Conservation (phyloP, 192 early-diverging fungal genomes). For the Backusella macrospora region DNA sequence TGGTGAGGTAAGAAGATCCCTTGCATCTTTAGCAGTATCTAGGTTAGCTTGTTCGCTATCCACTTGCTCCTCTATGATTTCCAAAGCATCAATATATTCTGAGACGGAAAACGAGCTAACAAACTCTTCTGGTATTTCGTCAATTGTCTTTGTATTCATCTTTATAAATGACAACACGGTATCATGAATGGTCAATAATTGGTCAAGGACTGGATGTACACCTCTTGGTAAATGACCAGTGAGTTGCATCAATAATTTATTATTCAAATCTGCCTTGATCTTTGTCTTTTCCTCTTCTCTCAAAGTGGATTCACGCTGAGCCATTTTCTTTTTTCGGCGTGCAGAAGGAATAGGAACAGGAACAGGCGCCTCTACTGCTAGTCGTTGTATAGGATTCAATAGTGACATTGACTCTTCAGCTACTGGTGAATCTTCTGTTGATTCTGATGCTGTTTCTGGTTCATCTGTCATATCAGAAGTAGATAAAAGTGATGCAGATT, state of each 20-base stretch:
- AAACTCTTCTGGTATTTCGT: constrained; percentile 34
- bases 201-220: constrained; percentile 36
- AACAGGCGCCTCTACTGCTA: not conserved
- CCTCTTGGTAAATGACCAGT: constrained; percentile 41
- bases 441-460: constrained; percentile 23
- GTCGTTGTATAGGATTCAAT: not conserved
- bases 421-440: not conserved
- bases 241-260: constrained; percentile 34
- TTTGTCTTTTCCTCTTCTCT: constrained; percentile 37
- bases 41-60: constrained; percentile 1
- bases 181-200: constrained; percentile 36
- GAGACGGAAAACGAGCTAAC: constrained; percentile 17
- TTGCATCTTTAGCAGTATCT: constrained; percentile 20
- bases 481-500: not conserved
- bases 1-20: constrained; percentile 24
- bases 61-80: constrained; percentile 30
- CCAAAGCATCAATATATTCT: constrained; percentile 33
- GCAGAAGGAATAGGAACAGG: constrained; percentile 25
- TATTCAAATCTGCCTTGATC: constrained; percentile 34
- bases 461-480: constrained; percentile 3
- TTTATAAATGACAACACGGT: constrained; percentile 35
- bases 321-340: constrained; percentile 20
- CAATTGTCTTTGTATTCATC: constrained; percentile 23
- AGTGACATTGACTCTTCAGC: not conserved
- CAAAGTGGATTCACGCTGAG: constrained; percentile 33